Conservation (phyloP, 1,139 yeast species). For the Arxiozyma bovina region DNA sequence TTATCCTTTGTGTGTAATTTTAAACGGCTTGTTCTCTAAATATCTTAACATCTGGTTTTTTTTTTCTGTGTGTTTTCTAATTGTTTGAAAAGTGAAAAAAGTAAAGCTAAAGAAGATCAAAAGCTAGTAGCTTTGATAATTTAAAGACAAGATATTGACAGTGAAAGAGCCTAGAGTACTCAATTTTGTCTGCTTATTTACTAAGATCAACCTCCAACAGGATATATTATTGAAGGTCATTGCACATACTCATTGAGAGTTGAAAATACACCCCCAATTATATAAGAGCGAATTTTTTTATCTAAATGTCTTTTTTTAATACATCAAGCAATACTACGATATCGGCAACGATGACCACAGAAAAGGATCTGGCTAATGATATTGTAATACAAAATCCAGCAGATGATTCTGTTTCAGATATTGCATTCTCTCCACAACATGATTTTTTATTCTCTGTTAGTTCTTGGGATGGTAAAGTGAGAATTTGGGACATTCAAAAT, state of each 20-base stretch:
- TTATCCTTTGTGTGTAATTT: neutral
- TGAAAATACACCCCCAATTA: neutral
- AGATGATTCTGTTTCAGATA: slow-evolving; percentile 81
- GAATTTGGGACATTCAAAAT: slow-evolving; percentile 79
- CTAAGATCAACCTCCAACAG: too few relatives aligned
- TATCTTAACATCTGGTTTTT: neutral
- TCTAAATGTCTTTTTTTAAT: slow-evolving; percentile 24
- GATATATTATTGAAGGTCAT: neutral
- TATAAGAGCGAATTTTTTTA: too few relatives aligned
- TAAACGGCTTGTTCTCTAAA: neutral
- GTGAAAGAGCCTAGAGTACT: neutral
- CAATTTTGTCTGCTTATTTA: neutral
- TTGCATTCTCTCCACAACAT: slow-evolving; percentile 87
- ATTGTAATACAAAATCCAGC: slow-evolving; percentile 77
- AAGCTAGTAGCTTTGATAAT: neutral
- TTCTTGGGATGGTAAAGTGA: slow-evolving; percentile 92
- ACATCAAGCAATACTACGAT: slow-evolving; percentile 17
- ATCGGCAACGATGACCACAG: slow-evolving; percentile 43
- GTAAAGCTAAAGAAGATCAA: neutral
- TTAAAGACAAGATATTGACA: neutral
- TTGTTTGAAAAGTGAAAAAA: neutral
- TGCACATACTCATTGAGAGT: neutral
- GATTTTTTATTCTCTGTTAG: slow-evolving; percentile 69
- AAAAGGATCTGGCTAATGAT: slow-evolving; percentile 67
- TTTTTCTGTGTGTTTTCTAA: too few relatives aligned